Evolutionary conservation across 345 rosid genomes (phyloP).

Genomic region (Camelina neglecta): DNA sequence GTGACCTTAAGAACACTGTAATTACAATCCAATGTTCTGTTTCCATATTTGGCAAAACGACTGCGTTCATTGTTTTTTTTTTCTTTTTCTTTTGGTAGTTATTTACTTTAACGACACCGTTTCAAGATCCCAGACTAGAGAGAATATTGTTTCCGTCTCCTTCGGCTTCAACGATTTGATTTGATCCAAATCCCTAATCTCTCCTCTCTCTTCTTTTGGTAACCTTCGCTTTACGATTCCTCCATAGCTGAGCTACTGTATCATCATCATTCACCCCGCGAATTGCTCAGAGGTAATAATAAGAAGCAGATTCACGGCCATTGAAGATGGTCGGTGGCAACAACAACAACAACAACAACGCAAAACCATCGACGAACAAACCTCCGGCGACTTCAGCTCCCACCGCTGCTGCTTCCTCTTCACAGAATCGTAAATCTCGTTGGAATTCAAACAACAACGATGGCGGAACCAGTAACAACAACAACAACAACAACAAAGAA

Average conservation of each 20-base stretch:
- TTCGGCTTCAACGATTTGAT: neutral
- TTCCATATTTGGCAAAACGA: neutral
- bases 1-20: neutral
- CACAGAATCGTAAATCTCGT: constrained; percentile 62
- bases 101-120: neutral
- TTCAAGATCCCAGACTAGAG: neutral
- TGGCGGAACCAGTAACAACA: constrained; percentile 38
- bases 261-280: neutral
- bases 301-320: constrained; percentile 13
- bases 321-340: constrained; percentile 60
- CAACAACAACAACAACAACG: constrained; percentile 34
- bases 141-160: neutral
- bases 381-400: constrained; percentile 48
- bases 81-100: no score
- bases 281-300: constrained; percentile 1
- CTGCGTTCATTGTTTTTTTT: neutral
- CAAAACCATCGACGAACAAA: constrained; percentile 50
- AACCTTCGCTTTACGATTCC: neutral
- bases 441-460: constrained; percentile 54
- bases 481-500: constrained; percentile 21
- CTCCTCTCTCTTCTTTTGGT: neutral
- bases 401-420: constrained; percentile 35
- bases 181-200: constrained; percentile 7
- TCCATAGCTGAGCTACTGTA: neutral
- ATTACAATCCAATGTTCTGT: neutral